Evolutionary conservation across 2,329 filamentous ascomycete genomes (phyloP).

Genomic region (Zalaria obscura): DNA sequence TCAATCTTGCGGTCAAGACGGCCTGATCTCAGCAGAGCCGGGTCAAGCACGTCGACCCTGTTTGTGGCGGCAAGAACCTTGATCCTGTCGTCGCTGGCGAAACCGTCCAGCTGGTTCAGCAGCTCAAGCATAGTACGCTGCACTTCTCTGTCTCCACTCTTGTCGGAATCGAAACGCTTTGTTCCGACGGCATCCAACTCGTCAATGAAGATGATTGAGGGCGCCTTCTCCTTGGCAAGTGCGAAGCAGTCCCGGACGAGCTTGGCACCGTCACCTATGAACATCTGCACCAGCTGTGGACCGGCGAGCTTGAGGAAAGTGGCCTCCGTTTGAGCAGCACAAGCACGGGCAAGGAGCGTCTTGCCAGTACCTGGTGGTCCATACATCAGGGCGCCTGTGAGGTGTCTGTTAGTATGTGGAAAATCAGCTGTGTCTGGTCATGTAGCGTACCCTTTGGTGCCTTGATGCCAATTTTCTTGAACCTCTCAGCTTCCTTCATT

Average conservation of each 20-base stretch:
- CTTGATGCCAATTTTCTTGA: conserved; percentile 99
- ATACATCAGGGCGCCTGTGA: conserved; percentile 87
- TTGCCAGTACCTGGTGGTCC: conserved; percentile 84
- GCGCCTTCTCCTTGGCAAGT: conserved; percentile 94
- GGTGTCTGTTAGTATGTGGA: not conserved
- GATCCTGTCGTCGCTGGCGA: conserved; percentile 91
- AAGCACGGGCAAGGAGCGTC: conserved; percentile 84
- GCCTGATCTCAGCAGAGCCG: conserved; percentile 77
- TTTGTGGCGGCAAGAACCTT: conserved; percentile 94
- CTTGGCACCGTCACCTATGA: conserved; percentile 96
- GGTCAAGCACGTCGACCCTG: conserved; percentile 85
- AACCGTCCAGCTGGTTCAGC: conserved; percentile 95
- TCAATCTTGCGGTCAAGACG: conserved; percentile 95
- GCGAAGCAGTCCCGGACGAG: conserved; percentile 96
- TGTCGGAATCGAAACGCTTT: conserved; percentile 97
- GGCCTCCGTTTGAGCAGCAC: conserved; percentile 92
- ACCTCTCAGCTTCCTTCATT: conserved; percentile 98
- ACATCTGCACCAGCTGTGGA: conserved; percentile 98
- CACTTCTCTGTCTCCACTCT: conserved; percentile 93
- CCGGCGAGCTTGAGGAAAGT: conserved; percentile 98
- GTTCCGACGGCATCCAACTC: conserved; percentile 97
- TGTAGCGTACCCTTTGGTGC: conserved; percentile 72
- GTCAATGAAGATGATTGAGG: conserved; percentile 98
- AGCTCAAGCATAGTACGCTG: conserved; percentile 98
- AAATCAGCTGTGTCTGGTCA: not conserved